Evolutionary conservation across 23 red algal species (phyloP).

Genomic region (Gracilaria domingensis): DNA sequence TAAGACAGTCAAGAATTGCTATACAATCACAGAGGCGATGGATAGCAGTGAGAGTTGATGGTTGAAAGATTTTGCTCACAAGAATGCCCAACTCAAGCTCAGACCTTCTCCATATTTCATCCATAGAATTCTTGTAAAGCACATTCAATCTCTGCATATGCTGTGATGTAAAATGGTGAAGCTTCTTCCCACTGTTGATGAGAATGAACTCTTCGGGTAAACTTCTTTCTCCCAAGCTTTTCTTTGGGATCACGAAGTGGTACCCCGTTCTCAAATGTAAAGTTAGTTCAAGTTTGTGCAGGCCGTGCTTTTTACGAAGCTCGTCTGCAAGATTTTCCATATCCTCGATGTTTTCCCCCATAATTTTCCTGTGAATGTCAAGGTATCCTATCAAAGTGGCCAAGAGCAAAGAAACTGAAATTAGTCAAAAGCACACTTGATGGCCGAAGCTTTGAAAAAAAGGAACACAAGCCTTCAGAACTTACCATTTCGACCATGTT

Average conservation of each 20-base stretch:
- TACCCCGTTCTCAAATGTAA: slow-evolving; percentile 71
- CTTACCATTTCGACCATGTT: slow-evolving; percentile 75
- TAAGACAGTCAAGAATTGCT: slow-evolving; percentile 79
- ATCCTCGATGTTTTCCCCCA: slow-evolving; percentile 79
- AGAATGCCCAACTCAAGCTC: slow-evolving; percentile 75
- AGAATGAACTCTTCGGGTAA: slow-evolving; percentile 61
- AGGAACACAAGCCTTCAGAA: background rate
- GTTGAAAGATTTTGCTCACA: slow-evolving; percentile 51
- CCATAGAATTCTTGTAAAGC: slow-evolving; percentile 69
- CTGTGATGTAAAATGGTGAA: slow-evolving; percentile 79
- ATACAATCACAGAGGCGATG: slow-evolving; percentile 93
- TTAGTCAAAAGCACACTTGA: background rate
- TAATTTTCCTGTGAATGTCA: slow-evolving; percentile 81
- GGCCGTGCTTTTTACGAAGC: slow-evolving; percentile 39
- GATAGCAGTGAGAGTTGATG: slow-evolving; percentile 57
- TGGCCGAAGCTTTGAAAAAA: too few species aligned
- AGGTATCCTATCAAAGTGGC: slow-evolving; percentile 41
- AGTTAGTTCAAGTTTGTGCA: slow-evolving; percentile 57
- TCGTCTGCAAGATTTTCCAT: slow-evolving; percentile 60
- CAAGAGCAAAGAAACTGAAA: background rate
- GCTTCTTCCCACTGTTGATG: slow-evolving; percentile 60
- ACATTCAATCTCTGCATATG: slow-evolving; percentile 82
- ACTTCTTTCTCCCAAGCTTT: slow-evolving; percentile 6
- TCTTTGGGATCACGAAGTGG: slow-evolving; percentile 66
- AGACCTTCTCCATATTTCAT: slow-evolving; percentile 82